Percentiles rank a stretch among this genome's conserved stretches.
Conservation (phyloP, 139 green algal species). For the Volvox africanus region DNA sequence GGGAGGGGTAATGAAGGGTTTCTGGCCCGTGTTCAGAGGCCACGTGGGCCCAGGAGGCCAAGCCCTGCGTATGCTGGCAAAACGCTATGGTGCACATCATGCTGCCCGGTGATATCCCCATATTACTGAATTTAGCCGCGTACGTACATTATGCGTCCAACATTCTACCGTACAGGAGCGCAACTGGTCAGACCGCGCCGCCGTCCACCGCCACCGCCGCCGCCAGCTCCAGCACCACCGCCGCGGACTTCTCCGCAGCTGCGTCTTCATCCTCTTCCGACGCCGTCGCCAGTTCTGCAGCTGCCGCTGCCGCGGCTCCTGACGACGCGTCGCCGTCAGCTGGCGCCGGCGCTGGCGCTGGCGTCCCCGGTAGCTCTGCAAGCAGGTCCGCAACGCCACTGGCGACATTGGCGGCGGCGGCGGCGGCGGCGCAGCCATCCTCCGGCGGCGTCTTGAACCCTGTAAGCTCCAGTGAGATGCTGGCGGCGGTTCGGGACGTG, state of each 20-base stretch:
- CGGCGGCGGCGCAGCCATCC: too few species aligned
- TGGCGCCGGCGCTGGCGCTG: background rate
- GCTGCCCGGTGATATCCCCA: too few species aligned
- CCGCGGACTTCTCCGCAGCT: background rate
- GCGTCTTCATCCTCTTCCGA: background rate
- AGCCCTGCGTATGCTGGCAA: too few species aligned
- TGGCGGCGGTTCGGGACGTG: constrained; percentile 73
- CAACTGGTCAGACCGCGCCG: background rate
- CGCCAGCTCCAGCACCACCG: too few species aligned
- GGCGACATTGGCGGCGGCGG: background rate
- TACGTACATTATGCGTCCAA: too few species aligned
- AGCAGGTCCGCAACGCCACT: background rate
- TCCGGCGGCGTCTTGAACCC: background rate
- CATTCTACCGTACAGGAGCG: background rate
- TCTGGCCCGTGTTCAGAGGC: too few species aligned
- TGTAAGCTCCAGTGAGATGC: constrained; percentile 61
- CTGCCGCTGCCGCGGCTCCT: background rate
- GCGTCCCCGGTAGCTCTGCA: background rate
- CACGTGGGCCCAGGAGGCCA: too few species aligned
- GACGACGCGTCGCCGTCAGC: background rate
- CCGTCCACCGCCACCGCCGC: background rate
- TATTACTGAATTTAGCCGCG: too few species aligned
- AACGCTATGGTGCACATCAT: too few species aligned
- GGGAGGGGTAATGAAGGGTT: too few species aligned
- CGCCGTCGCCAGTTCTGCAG: background rate